phyloP scores from a whole-genome alignment of 495 filamentous ascomycete genomes.

The Penicillium samsonianum region DNA sequence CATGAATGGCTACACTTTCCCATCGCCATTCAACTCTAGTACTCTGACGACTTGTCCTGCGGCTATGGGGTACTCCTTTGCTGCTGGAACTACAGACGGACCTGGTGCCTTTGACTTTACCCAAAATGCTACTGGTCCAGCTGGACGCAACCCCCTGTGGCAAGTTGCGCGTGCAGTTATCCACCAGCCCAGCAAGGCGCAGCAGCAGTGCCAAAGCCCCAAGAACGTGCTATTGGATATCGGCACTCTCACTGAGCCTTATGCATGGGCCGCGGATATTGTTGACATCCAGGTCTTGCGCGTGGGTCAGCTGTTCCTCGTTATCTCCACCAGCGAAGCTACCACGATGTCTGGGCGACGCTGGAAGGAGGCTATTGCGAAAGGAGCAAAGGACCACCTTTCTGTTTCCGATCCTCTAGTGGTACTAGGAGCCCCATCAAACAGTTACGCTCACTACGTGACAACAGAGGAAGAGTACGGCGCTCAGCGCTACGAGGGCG shows the following conservation, averaged over 20 bases:
- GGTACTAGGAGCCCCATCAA: slow-evolving; percentile 90
- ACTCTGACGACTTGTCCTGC: slow-evolving; percentile 77
- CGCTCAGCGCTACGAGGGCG: slow-evolving; percentile 93
- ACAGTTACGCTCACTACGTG: slow-evolving; percentile 96
- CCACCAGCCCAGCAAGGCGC: slow-evolving; percentile 68
- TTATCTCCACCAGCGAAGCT: slow-evolving; percentile 87
- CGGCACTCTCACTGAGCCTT: slow-evolving; percentile 75
- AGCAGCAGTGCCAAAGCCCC: slow-evolving; percentile 73
- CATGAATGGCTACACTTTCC: slow-evolving; percentile 72
- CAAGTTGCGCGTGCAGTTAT: slow-evolving; percentile 69
- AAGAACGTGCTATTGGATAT: slow-evolving; percentile 92
- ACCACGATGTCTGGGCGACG: slow-evolving; percentile 94
- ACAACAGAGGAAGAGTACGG: slow-evolving; percentile 88
- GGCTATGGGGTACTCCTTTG: slow-evolving; percentile 92
- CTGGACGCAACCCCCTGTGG: slow-evolving; percentile 80
- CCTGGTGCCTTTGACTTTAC: slow-evolving; percentile 94
- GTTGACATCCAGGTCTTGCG: slow-evolving; percentile 90
- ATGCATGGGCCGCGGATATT: slow-evolving; percentile 89
- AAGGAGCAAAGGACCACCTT: slow-evolving; percentile 51
- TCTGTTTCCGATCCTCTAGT: slow-evolving; percentile 62
- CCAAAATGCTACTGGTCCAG: slow-evolving; percentile 75
- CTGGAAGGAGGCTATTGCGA: slow-evolving; percentile 80
- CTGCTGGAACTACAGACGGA: slow-evolving; percentile 91
- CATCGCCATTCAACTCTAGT: slow-evolving; percentile 71
- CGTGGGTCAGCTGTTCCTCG: slow-evolving; percentile 83